Conservation (phyloP, 2,329 filamentous ascomycete species). For the Xylaria sp. region DNA sequence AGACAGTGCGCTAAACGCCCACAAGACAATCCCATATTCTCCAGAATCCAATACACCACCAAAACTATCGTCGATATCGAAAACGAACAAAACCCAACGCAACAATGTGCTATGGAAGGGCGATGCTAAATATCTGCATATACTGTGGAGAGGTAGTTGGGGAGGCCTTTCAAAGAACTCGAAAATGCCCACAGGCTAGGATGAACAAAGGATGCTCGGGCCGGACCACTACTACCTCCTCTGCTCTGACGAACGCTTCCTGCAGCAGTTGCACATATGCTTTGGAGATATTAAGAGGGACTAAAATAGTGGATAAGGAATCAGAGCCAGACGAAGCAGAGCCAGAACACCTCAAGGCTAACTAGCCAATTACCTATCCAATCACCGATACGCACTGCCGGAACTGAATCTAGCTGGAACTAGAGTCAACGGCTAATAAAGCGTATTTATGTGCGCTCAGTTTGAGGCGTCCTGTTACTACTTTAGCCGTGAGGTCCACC, state of each 20-base stretch:
- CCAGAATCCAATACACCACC: not conserved
- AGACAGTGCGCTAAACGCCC: not conserved
- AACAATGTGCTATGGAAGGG: not conserved
- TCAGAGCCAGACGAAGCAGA: not conserved
- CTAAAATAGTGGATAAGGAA: not conserved
- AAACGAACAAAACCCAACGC: not conserved
- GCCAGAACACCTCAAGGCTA: not conserved
- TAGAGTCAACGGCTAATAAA: too few relatives aligned
- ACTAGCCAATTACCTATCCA: not conserved
- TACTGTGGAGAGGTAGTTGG: not conserved
- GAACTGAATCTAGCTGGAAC: too few relatives aligned
- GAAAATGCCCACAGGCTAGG: not conserved
- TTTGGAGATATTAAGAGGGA: not conserved
- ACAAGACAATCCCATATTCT: not conserved
- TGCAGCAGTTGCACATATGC: too few relatives aligned
- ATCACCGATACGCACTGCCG: too few relatives aligned
- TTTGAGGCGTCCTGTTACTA: too few relatives aligned
- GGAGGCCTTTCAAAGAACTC: not conserved
- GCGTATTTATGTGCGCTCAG: too few relatives aligned
- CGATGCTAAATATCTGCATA: not conserved
- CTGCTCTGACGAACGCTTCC: not conserved
- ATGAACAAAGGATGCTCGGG: not conserved
- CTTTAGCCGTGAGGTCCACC: too few relatives aligned
- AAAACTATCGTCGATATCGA: not conserved
- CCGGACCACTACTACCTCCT: not conserved